Evolutionary conservation across 371 early-diverging fungal genomes (phyloP).

Genomic region (Neoconidiobolus thromboides): DNA sequence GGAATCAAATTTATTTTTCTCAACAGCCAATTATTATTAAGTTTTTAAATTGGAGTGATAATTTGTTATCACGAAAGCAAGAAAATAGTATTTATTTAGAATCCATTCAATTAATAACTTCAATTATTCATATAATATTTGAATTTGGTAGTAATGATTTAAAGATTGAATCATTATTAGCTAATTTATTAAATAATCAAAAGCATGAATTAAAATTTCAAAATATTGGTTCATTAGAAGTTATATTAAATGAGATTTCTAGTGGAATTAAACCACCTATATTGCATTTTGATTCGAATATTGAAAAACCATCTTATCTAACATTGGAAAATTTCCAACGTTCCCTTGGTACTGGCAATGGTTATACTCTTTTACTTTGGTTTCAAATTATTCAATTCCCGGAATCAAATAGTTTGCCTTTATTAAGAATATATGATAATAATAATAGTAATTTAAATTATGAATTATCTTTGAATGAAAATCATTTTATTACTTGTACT

Average conservation of each 20-base stretch:
- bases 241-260: conserved; percentile 33
- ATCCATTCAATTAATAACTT: conserved; percentile 20
- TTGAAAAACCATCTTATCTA: conserved; percentile 17
- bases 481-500: conserved; percentile 25
- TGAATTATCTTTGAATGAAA: conserved; percentile 26
- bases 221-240: conserved; percentile 17
- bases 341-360: conserved; percentile 15
- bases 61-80: conserved; percentile 7
- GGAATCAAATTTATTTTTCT: neutral
- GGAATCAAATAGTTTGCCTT: conserved; percentile 17
- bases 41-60: conserved; percentile 4
- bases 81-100: conserved; percentile 3
- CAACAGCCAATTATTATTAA: neutral
- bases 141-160: conserved; percentile 36
- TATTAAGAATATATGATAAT: conserved; percentile 30
- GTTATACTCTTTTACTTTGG: conserved; percentile 47
- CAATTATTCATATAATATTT: conserved; percentile 32
- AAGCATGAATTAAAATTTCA: neutral
- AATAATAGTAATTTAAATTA: conserved; percentile 17
- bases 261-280: conserved; percentile 45
- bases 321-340: conserved; percentile 22
- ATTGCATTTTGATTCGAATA: conserved; percentile 33
- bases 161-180: conserved; percentile 33
- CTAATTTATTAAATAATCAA: conserved; percentile 10
- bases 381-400: conserved; percentile 40